A percentile compares a stretch with the other conserved stretches of the same genome.
These are phyloP conservation scores for Aspergillus carbonarius DNA, from an alignment of 2,329 filamentous ascomycete species.

Conservation along the genomic window DNA sequence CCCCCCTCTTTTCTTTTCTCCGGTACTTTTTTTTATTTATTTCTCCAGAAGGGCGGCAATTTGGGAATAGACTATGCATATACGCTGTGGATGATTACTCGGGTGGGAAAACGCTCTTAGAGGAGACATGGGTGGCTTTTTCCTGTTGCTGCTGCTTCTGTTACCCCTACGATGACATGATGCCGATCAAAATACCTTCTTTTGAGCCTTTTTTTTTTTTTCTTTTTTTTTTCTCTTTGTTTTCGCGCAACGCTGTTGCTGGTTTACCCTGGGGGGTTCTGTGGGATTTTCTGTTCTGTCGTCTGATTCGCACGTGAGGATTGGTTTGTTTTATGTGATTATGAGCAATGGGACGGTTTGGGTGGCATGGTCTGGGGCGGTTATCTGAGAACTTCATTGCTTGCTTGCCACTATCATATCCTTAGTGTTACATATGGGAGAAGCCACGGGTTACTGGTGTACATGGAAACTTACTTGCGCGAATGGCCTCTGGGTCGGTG, in stretches of 20 bases:
- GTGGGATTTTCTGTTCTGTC: constrained; percentile 12
- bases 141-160: constrained; percentile 19
- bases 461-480: not conserved
- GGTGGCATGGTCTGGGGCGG: constrained; percentile 25
- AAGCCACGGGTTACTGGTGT: constrained; percentile 11
- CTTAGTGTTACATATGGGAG: constrained; percentile 10
- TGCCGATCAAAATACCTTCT: constrained; percentile 17
- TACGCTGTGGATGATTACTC: constrained; percentile 20
- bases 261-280: constrained; percentile 5
- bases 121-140: constrained; percentile 23
- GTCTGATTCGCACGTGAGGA: not conserved
- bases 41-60: constrained; percentile 22
- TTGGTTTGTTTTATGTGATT: constrained; percentile 22
- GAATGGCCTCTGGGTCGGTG: not conserved
- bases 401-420: constrained; percentile 11
- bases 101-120: constrained; percentile 22
- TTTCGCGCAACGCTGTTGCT: constrained; percentile 3
- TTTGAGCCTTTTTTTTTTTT: constrained; percentile 1
- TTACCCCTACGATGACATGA: constrained; percentile 23
- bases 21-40: constrained; percentile 12
- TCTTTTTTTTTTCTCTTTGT: too few relatives aligned
- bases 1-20: constrained; percentile 6
- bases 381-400: constrained; percentile 20
- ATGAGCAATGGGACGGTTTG: constrained; percentile 28
- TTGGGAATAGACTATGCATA: constrained; percentile 26